Conservation (phyloP, 352 stramenopile species). For the Pythium periplocum region DNA sequence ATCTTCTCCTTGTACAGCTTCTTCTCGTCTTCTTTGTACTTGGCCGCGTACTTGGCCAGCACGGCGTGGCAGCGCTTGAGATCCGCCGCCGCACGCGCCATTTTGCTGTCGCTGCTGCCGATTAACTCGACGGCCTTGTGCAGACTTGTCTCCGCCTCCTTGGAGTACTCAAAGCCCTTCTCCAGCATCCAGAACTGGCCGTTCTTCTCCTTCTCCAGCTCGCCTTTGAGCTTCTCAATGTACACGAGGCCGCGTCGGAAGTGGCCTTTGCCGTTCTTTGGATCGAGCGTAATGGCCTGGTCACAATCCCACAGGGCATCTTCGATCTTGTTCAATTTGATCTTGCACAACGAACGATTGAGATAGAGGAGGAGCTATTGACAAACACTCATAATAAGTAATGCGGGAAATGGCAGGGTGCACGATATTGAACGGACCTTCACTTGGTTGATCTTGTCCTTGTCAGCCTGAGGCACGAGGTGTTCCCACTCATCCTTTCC, state of each 20-base stretch:
- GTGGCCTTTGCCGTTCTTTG: constrained; percentile 62
- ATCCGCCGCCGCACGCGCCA: constrained; percentile 49
- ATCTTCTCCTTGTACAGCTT: constrained; percentile 89
- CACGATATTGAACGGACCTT: constrained; percentile 32
- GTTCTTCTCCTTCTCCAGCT: constrained; percentile 75
- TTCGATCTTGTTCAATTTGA: constrained; percentile 81
- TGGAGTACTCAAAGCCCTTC: constrained; percentile 70
- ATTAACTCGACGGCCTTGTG: constrained; percentile 51
- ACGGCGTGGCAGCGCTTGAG: constrained; percentile 65
- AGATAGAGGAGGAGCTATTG: constrained; percentile 64
- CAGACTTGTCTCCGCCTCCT: constrained; percentile 70
- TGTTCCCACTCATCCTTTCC: constrained; percentile 84
- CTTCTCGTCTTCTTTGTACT: constrained; percentile 86
- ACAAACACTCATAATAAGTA: not conserved
- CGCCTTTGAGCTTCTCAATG: constrained; percentile 73
- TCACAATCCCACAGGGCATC: constrained; percentile 83
- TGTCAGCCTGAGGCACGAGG: constrained; percentile 62
- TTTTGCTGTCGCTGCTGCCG: constrained; percentile 33
- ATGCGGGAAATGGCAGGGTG: not conserved
- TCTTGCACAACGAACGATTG: constrained; percentile 79
- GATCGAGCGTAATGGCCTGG: constrained; percentile 69
- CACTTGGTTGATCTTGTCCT: constrained; percentile 73
- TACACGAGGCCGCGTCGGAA: constrained; percentile 78
- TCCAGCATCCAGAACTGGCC: constrained; percentile 86
- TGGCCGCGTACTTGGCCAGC: constrained; percentile 47